These are phyloP conservation scores for Fusarium dimerum DNA, from an alignment of 2,329 filamentous ascomycete species.

Conservation along the genomic window DNA sequence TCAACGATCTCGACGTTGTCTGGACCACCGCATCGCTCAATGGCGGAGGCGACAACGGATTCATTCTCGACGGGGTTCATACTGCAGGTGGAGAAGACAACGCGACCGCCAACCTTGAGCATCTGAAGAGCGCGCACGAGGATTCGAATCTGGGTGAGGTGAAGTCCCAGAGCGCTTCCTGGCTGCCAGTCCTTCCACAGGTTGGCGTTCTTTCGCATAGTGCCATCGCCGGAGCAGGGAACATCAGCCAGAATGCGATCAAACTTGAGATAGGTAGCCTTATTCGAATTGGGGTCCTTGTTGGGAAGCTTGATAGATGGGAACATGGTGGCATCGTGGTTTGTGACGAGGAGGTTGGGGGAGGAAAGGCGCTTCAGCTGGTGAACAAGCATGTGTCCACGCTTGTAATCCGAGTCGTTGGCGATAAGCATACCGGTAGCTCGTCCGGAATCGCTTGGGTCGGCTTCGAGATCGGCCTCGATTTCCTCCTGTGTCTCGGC, in stretches of 20 bases:
- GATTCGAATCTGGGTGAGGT: slow-evolving; percentile 85
- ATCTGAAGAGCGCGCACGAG: slow-evolving; percentile 90
- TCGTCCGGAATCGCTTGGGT: slow-evolving; percentile 75
- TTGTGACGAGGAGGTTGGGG: slow-evolving; percentile 94
- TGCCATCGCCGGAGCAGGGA: slow-evolving; percentile 94
- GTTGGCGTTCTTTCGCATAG: slow-evolving; percentile 86
- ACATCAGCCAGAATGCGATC: slow-evolving; percentile 96
- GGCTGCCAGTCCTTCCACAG: slow-evolving; percentile 96
- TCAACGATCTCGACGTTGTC: slow-evolving; percentile 83
- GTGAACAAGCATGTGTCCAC: slow-evolving; percentile 95
- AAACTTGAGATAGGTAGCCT: slow-evolving; percentile 84
- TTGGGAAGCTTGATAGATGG: slow-evolving; percentile 84
- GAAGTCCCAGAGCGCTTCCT: slow-evolving; percentile 81
- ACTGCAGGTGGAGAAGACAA: slow-evolving; percentile 98
- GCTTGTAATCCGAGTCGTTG: slow-evolving; percentile 96
- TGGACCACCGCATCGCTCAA: slow-evolving; percentile 83
- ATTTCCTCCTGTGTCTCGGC: slow-evolving; percentile 48
- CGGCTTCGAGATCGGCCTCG: slow-evolving; percentile 56
- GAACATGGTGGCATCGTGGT: slow-evolving; percentile 95
- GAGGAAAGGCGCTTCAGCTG: slow-evolving; percentile 97
- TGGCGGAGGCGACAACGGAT: slow-evolving; percentile 83
- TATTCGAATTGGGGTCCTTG: slow-evolving; percentile 51
- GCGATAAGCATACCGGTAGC: slow-evolving; percentile 91
- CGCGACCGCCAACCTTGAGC: slow-evolving; percentile 89
- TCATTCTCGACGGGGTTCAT: slow-evolving; percentile 99